Percentiles rank a stretch among this genome's conserved stretches.
Evolutionary conservation across 2,329 filamentous ascomycete species (phyloP).

Genomic region (Colletotrichum lupini): DNA sequence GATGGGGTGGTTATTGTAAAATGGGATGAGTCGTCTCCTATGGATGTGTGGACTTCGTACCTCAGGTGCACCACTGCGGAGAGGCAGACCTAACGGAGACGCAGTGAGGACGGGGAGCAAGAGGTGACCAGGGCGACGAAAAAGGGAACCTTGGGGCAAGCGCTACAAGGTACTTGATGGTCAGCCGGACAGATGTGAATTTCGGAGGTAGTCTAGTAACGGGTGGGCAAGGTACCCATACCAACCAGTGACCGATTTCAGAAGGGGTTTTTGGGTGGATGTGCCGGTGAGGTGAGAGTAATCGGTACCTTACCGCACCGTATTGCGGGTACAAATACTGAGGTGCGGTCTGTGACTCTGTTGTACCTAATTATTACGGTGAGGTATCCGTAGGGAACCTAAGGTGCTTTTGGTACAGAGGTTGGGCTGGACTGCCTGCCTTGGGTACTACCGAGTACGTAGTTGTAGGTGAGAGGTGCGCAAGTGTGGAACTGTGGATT

Average conservation of each 20-base stretch:
- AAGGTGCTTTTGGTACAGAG: not conserved
- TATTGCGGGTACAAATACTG: not conserved
- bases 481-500: not conserved
- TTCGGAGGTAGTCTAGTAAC: slow-evolving; percentile 21
- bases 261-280: slow-evolving; percentile 25
- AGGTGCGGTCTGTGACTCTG: too few relatives aligned
- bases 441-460: not conserved
- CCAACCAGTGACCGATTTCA: slow-evolving; percentile 13
- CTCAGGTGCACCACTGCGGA: slow-evolving; percentile 1
- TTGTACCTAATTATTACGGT: too few relatives aligned
- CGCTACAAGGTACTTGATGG: slow-evolving; percentile 7
- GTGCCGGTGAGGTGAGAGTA: not conserved
- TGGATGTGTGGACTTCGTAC: not conserved
- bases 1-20: slow-evolving; percentile 25
- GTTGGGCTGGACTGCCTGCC: slow-evolving; percentile 24
- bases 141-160: not conserved
- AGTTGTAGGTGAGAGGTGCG: too few relatives aligned
- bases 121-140: slow-evolving; percentile 25
- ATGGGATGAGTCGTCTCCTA: slow-evolving; percentile 8
- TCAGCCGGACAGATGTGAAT: slow-evolving; percentile 35
- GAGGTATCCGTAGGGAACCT: not conserved
- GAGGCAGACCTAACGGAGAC: not conserved
- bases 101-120: not conserved
- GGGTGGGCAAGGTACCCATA: slow-evolving; percentile 14
- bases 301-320: slow-evolving; percentile 1